Evolutionary conservation across 106 monocot species (phyloP).

Genomic region (Triglochin maritima): DNA sequence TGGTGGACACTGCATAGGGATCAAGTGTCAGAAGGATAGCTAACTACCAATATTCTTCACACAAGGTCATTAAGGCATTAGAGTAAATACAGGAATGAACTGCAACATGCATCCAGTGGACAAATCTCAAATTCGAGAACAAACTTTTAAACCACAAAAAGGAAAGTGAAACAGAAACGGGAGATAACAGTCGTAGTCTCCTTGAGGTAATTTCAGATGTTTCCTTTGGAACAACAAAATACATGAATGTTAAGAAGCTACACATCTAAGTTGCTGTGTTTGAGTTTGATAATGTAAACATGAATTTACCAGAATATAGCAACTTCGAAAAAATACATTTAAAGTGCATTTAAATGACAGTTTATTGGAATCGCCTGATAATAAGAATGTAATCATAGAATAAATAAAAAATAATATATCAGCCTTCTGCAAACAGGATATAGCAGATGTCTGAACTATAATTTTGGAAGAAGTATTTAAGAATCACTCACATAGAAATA

Average conservation of each 20-base stretch:
- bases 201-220: no score
- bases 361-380: neutral
- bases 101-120: neutral
- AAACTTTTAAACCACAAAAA: neutral
- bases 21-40: neutral
- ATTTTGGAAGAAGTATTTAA: neutral
- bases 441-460: neutral
- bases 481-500: constrained; percentile 23
- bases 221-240: no score
- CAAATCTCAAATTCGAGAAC: neutral
- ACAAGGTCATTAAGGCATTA: neutral
- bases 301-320: neutral
- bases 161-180: neutral
- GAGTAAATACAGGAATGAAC: neutral
- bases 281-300: no score
- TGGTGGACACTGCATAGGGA: constrained; percentile 36
- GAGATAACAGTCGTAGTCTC: no score
- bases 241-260: no score
- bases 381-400: neutral
- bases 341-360: neutral
- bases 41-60: neutral
- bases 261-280: no score
- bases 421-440: neutral
- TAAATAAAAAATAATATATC: neutral
- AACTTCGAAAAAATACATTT: neutral